Percentiles rank a stretch among this genome's conserved stretches.
Evolutionary conservation across 1,139 yeast species (phyloP).

Genomic region (Suhomyces panamericanus): DNA sequence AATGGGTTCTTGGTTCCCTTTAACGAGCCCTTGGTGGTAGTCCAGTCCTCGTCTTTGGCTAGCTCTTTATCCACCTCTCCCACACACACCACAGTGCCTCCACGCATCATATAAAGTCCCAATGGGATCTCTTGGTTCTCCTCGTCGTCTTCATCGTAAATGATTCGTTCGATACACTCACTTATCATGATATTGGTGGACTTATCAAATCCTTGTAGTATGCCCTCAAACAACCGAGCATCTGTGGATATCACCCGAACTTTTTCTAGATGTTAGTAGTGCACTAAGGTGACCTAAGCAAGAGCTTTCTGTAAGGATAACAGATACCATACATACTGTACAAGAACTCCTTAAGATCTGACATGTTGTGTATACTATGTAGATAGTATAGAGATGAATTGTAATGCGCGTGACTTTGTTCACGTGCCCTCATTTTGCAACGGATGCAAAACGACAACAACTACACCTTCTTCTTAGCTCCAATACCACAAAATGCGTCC

Average conservation of each 20-base stretch:
- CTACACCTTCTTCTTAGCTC: background rate
- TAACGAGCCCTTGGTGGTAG: conserved; percentile 41
- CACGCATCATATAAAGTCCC: conserved; percentile 73
- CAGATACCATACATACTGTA: conserved; percentile 31
- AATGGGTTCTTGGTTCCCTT: conserved; percentile 47
- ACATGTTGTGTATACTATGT: conserved; percentile 23
- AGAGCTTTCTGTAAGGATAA: no score
- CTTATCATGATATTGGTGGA: conserved; percentile 71
- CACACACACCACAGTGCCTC: conserved; percentile 77
- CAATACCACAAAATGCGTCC: background rate
- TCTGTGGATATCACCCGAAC: conserved; percentile 83
- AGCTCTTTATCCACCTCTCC: conserved; percentile 65
- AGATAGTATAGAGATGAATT: background rate
- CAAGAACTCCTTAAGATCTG: conserved; percentile 38
- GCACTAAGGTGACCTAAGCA: background rate
- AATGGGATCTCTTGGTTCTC: conserved; percentile 50
- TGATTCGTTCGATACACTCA: conserved; percentile 55
- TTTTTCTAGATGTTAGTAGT: conserved; percentile 44
- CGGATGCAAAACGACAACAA: background rate
- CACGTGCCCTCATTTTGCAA: conserved; percentile 1
- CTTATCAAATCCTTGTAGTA: conserved; percentile 78
- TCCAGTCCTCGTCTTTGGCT: conserved; percentile 59
- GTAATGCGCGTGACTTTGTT: background rate
- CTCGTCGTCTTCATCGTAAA: conserved; percentile 42
- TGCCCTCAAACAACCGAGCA: conserved; percentile 73